phyloP scores from a whole-genome alignment of 306 rosid genomes.

The Potentilla sterilis region DNA sequence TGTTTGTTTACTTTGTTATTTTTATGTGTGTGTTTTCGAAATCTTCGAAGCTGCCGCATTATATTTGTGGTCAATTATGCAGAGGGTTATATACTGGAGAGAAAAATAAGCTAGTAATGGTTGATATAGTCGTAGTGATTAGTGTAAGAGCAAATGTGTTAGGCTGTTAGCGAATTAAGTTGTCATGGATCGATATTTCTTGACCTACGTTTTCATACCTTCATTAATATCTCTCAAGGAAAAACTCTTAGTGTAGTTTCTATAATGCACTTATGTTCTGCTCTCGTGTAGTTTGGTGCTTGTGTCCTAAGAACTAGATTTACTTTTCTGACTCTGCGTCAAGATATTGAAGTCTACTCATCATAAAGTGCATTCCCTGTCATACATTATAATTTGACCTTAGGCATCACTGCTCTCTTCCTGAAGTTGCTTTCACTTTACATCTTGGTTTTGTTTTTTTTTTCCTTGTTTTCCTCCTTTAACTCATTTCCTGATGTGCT shows the following conservation, averaged over 20 bases:
- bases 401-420: background rate
- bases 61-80: background rate
- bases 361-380: background rate
- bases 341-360: background rate
- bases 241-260: background rate
- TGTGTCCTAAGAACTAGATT: background rate
- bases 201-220: no score
- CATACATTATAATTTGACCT: background rate
- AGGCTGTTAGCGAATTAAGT: no score
- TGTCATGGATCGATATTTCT: no score
- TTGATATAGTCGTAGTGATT: background rate
- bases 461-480: background rate
- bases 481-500: background rate
- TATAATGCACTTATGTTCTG: background rate
- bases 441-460: background rate
- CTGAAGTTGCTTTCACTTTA: slow-evolving; percentile 2
- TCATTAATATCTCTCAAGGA: no score
- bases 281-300: background rate
- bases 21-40: background rate
- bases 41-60: no score
- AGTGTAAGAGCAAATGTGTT: no score
- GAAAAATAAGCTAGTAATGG: background rate
- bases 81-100: background rate
- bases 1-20: background rate
- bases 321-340: background rate